Percentiles rank a stretch among this genome's conserved stretches.
Conservation (phyloP, 2,329 filamentous ascomycete genomes). For the Fusarium illudens region DNA sequence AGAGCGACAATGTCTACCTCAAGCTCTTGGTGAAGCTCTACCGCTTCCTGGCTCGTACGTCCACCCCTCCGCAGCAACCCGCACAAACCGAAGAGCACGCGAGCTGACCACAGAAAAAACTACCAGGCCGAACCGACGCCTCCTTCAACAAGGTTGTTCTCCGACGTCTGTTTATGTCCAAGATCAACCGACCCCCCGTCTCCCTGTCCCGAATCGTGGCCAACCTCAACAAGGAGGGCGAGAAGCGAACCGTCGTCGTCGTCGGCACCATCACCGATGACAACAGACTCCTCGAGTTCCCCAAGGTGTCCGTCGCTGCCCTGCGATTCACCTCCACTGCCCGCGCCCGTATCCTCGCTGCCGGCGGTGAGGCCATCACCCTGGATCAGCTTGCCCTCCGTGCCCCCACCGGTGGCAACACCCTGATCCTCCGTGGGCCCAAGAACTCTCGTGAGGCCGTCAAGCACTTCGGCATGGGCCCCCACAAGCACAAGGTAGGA, state of each 20-base stretch:
- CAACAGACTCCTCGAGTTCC: slow-evolving; percentile 88
- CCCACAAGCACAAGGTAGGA: slow-evolving; percentile 94
- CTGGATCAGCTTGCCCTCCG: slow-evolving; percentile 97
- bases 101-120: slow-evolving; percentile 13
- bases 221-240: slow-evolving; percentile 71
- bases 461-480: slow-evolving; percentile 99
- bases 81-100: neutral
- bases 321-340: slow-evolving; percentile 97
- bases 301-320: slow-evolving; percentile 93
- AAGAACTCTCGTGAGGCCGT: slow-evolving; percentile 98
- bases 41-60: slow-evolving; percentile 94
- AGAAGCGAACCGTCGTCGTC: slow-evolving; percentile 89
- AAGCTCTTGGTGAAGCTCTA: slow-evolving; percentile 98
- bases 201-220: slow-evolving; percentile 89
- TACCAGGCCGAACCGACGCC: slow-evolving; percentile 87
- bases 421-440: slow-evolving; percentile 93
- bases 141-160: slow-evolving; percentile 99
- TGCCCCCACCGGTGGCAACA: slow-evolving; percentile 96
- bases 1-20: slow-evolving; percentile 98
- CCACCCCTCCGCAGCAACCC: slow-evolving; percentile 38
- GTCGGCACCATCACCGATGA: slow-evolving; percentile 98
- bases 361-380: slow-evolving; percentile 93
- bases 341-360: slow-evolving; percentile 90
- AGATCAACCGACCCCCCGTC: slow-evolving; percentile 96
- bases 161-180: slow-evolving; percentile 97